These are phyloP conservation scores for Kurtzmaniella cleridarum DNA, from an alignment of 805 yeast genomes.

Conservation along the genomic window DNA sequence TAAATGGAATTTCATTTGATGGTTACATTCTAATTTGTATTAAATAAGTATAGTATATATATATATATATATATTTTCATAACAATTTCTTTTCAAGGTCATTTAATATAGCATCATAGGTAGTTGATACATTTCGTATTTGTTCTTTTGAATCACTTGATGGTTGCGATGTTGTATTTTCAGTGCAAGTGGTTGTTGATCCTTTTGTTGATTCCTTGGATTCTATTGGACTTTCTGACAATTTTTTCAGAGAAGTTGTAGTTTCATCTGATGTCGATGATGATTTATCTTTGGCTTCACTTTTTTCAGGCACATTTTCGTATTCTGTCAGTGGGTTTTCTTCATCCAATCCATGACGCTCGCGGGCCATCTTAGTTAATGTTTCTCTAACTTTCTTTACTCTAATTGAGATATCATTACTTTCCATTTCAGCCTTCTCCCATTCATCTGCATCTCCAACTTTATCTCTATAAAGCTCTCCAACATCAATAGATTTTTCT, in stretches of 20 bases:
- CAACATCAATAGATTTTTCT: conserved; percentile 20
- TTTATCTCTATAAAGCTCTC: conserved; percentile 3
- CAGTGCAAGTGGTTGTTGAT: too few relatives aligned
- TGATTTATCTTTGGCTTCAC: too few relatives aligned
- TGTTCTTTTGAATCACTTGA: not conserved
- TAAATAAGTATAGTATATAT: too few relatives aligned
- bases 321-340: not conserved
- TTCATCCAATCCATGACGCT: not conserved
- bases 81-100: not conserved
- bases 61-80: too few relatives aligned
- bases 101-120: not conserved
- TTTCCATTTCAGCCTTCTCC: conserved; percentile 1
- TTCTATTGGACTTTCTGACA: too few relatives aligned
- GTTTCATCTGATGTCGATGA: too few relatives aligned
- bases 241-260: too few relatives aligned
- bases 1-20: conserved; percentile 1
- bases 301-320: too few relatives aligned
- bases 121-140: not conserved
- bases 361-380: conserved; percentile 8
- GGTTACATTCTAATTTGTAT: too few relatives aligned
- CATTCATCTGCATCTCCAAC: conserved; percentile 18
- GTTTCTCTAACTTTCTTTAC: conserved; percentile 12
- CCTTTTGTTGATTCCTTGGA: too few relatives aligned
- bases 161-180: too few relatives aligned
- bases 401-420: conserved; percentile 2